Conservation (phyloP, 192 early-diverging fungal species). For the Backusella macrospora region DNA sequence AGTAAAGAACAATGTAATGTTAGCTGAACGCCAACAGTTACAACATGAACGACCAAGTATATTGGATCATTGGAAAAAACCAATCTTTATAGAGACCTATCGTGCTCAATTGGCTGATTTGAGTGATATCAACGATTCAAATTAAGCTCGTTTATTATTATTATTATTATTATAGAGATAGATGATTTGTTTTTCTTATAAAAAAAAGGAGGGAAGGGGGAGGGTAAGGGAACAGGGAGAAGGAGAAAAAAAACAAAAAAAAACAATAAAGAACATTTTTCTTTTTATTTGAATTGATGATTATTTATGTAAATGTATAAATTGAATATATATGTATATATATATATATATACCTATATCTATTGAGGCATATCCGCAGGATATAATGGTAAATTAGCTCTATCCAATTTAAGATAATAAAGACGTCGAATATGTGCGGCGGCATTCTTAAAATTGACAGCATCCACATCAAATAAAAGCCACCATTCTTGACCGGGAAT, state of each 20-base stretch:
- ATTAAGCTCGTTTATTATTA: not conserved
- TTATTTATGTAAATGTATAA: not conserved
- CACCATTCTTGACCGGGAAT: conserved; percentile 36
- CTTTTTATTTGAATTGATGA: not conserved
- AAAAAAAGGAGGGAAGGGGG: not conserved
- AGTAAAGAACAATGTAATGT: not conserved
- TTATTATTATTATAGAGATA: not conserved
- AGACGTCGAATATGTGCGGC: conserved; percentile 64
- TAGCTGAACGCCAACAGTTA: conserved; percentile 10
- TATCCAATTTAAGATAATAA: conserved; percentile 53
- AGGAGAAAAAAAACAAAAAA: not conserved
- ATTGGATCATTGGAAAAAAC: not conserved
- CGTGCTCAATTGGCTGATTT: conserved; percentile 12
- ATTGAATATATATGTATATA: not conserved
- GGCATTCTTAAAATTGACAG: conserved; percentile 50
- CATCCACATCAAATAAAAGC: conserved; percentile 35
- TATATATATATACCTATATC: not conserved
- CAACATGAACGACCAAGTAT: conserved; percentile 13
- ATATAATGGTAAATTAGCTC: conserved; percentile 58
- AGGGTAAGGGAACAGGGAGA: not conserved
- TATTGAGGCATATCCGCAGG: conserved; percentile 47
- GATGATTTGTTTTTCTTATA: not conserved
- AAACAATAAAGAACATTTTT: not conserved
- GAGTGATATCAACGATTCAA: not conserved
- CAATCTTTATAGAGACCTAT: conserved; percentile 13